Evolutionary conservation across 2,329 filamentous ascomycete species (phyloP).

Genomic region (Talaromyces sp.): DNA sequence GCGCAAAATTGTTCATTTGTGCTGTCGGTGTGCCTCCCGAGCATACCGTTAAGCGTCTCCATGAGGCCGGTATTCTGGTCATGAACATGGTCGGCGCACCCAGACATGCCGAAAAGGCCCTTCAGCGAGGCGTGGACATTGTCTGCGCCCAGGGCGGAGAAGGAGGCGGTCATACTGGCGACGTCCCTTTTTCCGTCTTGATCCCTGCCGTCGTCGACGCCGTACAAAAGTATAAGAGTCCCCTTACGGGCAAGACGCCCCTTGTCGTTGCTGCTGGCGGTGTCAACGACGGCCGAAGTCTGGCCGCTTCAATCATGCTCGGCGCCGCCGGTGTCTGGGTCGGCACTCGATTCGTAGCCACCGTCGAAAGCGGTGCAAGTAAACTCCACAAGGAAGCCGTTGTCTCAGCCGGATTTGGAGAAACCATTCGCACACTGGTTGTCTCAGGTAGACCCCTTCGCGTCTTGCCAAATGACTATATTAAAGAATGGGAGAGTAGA

Average conservation of each 20-base stretch:
- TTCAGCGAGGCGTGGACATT: slow-evolving; percentile 83
- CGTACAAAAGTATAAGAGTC: slow-evolving; percentile 66
- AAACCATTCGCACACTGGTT: slow-evolving; percentile 78
- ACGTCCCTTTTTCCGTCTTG: slow-evolving; percentile 79
- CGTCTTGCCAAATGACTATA: slow-evolving; percentile 78
- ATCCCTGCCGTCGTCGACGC: slow-evolving; percentile 86
- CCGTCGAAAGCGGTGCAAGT: slow-evolving; percentile 74
- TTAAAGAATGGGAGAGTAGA: slow-evolving; percentile 72
- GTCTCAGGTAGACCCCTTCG: slow-evolving; percentile 77
- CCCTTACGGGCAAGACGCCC: slow-evolving; percentile 66
- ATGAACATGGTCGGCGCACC: slow-evolving; percentile 99
- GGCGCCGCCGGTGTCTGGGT: slow-evolving; percentile 91
- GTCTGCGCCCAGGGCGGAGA: slow-evolving; percentile 91
- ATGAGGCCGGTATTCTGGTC: slow-evolving; percentile 73
- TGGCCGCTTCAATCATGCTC: slow-evolving; percentile 81
- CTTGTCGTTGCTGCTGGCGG: slow-evolving; percentile 88
- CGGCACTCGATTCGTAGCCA: slow-evolving; percentile 85
- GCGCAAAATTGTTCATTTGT: slow-evolving; percentile 79
- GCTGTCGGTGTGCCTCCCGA: slow-evolving; percentile 83
- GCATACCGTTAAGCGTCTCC: slow-evolving; percentile 69
- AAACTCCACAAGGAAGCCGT: slow-evolving; percentile 80
- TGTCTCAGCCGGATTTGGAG: slow-evolving; percentile 71
- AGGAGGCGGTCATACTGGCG: slow-evolving; percentile 88
- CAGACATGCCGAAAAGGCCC: slow-evolving; percentile 83
- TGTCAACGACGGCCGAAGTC: slow-evolving; percentile 73